phyloP scores from a whole-genome alignment of 73 alveolate genomes.

The Tetrahymena borealis region DNA sequence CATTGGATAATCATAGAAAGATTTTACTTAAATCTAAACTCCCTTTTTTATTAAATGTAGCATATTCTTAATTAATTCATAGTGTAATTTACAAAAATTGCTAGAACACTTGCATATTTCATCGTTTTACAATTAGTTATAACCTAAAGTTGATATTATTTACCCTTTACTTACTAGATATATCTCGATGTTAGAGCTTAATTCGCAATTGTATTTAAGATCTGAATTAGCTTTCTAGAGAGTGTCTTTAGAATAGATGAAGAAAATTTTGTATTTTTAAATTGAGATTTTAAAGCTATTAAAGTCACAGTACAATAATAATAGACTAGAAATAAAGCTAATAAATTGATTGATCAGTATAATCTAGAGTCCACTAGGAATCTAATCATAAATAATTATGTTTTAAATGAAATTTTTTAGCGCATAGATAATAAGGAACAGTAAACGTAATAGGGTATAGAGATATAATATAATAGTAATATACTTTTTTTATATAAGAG shows the following conservation, averaged over 20 bases:
- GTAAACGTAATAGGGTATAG: neutral
- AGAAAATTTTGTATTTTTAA: neutral
- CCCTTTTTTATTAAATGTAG: neutral
- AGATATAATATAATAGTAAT: neutral
- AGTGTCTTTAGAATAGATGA: neutral
- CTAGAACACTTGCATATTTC: neutral
- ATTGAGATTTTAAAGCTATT: neutral
- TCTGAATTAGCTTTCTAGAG: neutral
- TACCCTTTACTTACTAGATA: neutral
- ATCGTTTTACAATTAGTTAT: neutral
- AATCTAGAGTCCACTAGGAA: neutral
- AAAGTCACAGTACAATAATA: neutral
- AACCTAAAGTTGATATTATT: neutral
- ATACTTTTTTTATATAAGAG: neutral
- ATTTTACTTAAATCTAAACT: neutral
- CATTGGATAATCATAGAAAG: neutral
- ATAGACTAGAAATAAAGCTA: neutral
- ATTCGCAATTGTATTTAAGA: neutral
- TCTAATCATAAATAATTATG: neutral
- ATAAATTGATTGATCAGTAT: neutral
- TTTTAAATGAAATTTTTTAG: neutral
- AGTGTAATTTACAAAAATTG: neutral
- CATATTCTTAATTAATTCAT: neutral
- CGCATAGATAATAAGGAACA: neutral
- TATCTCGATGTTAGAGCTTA: neutral